Percentiles rank a stretch among this genome's conserved stretches.
phyloP scores from a whole-genome alignment of 192 early-diverging fungal species.

The Entomortierella chlamydospora region DNA sequence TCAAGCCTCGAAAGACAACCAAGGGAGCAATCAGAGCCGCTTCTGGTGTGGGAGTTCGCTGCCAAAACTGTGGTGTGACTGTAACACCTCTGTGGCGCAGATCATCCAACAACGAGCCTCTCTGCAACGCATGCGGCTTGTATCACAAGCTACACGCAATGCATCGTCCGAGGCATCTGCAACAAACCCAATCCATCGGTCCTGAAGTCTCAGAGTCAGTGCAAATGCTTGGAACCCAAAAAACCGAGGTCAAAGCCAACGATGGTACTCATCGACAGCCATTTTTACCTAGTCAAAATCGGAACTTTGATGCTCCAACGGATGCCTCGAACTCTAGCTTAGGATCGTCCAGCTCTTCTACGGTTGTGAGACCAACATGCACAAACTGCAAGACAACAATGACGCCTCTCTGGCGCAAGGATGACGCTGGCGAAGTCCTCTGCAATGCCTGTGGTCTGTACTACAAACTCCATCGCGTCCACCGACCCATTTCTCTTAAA shows the following conservation, averaged over 20 bases:
- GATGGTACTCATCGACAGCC: neutral
- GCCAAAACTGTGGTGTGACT: slow-evolving; percentile 81
- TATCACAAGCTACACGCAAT: slow-evolving; percentile 63
- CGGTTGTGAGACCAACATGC: slow-evolving; percentile 50
- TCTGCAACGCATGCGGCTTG: slow-evolving; percentile 98
- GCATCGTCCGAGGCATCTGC: slow-evolving; percentile 43
- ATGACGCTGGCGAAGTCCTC: slow-evolving; percentile 73
- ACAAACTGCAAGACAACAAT: slow-evolving; percentile 77
- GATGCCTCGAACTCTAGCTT: no score
- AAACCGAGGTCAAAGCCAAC: neutral
- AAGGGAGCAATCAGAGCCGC: slow-evolving; percentile 27
- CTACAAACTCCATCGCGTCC: slow-evolving; percentile 81
- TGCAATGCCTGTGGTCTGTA: slow-evolving; percentile 97
- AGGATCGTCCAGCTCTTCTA: slow-evolving; percentile 3
- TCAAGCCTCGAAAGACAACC: slow-evolving; percentile 26
- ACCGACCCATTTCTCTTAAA: slow-evolving; percentile 81
- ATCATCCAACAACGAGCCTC: slow-evolving; percentile 83
- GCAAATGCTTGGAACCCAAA: neutral
- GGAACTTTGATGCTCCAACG: neutral
- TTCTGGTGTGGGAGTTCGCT: slow-evolving; percentile 44
- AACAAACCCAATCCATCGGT: slow-evolving; percentile 11
- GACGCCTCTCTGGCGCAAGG: slow-evolving; percentile 84
- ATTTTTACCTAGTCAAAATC: neutral
- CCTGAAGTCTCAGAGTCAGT: neutral
- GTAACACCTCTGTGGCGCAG: slow-evolving; percentile 95